Conservation (phyloP, 495 filamentous ascomycete species). For the Penicillium ucsense region DNA sequence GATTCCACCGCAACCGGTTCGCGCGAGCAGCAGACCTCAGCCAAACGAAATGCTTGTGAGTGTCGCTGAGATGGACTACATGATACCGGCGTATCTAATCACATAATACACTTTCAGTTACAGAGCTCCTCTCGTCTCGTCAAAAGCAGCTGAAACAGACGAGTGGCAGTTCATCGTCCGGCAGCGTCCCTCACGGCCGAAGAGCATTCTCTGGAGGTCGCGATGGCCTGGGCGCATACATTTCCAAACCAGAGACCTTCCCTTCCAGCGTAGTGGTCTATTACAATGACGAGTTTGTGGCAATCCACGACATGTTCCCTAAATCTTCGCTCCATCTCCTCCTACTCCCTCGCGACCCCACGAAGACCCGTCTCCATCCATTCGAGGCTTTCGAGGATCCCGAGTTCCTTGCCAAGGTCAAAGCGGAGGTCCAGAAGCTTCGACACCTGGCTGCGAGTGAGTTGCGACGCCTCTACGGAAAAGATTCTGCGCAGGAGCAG, state of each 20-base stretch:
- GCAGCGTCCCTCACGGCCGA: slow-evolving; percentile 16
- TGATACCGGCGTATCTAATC: not conserved
- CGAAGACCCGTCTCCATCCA: slow-evolving; percentile 57
- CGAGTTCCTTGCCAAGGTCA: slow-evolving; percentile 58
- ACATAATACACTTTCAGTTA: slow-evolving; percentile 33
- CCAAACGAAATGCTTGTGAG: slow-evolving; percentile 38
- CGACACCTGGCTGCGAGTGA: slow-evolving; percentile 61
- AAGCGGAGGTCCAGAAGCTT: slow-evolving; percentile 49
- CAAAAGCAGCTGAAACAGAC: slow-evolving; percentile 33
- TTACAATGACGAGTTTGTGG: slow-evolving; percentile 61
- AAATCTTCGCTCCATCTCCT: slow-evolving; percentile 81
- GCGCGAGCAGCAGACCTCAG: slow-evolving; percentile 4
- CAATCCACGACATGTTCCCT: slow-evolving; percentile 74
- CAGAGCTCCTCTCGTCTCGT: slow-evolving; percentile 59
- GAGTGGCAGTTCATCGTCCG: slow-evolving; percentile 14
- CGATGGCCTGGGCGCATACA: slow-evolving; percentile 63
- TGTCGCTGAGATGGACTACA: not conserved
- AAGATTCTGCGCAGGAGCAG: slow-evolving; percentile 50
- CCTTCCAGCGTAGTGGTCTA: slow-evolving; percentile 55
- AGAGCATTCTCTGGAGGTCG: slow-evolving; percentile 32
- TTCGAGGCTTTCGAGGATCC: slow-evolving; percentile 68
- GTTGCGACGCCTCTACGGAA: slow-evolving; percentile 59
- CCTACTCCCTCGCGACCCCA: slow-evolving; percentile 64
- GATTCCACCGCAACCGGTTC: not conserved
- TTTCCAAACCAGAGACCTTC: slow-evolving; percentile 54